These are phyloP conservation scores for Gillenia trifoliata DNA, from an alignment of 306 rosid genomes.

Conservation along the genomic window DNA sequence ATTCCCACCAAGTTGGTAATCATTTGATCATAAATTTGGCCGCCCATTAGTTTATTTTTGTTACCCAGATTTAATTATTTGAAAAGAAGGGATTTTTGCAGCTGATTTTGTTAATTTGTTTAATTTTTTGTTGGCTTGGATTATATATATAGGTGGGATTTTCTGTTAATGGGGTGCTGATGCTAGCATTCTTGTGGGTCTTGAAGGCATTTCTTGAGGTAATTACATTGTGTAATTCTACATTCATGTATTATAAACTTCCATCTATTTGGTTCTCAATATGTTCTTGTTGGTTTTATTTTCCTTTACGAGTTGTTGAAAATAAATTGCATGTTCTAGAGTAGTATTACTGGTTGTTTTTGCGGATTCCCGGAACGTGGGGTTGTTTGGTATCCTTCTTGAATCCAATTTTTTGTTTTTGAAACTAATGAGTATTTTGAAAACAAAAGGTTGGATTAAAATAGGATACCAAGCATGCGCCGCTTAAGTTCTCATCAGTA, in stretches of 20 bases:
- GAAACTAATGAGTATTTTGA: too few relatives aligned
- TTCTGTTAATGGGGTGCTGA: conserved; percentile 62
- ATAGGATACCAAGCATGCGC: too few relatives aligned
- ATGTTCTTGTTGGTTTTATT: not conserved
- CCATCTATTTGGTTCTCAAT: not conserved
- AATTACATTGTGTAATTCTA: not conserved
- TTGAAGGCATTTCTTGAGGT: conserved; percentile 81
- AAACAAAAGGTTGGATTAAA: too few relatives aligned
- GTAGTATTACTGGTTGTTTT: not conserved
- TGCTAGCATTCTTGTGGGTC: conserved; percentile 66
- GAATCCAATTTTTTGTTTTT: too few relatives aligned
- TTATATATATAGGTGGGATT: conserved; percentile 42
- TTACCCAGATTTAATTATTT: not conserved
- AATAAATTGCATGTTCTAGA: not conserved
- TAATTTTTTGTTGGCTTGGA: not conserved
- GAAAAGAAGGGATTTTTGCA: too few relatives aligned
- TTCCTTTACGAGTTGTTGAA: not conserved
- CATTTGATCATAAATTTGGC: not conserved
- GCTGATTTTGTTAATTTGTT: not conserved
- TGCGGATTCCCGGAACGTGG: not conserved
- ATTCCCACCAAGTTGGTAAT: conserved; percentile 61
- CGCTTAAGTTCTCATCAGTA: too few relatives aligned
- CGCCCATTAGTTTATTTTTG: not conserved
- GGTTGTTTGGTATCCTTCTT: too few relatives aligned
- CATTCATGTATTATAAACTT: not conserved